Conservation (phyloP, 2,329 filamentous ascomycete genomes). For the Dichotomopilus funicola region DNA sequence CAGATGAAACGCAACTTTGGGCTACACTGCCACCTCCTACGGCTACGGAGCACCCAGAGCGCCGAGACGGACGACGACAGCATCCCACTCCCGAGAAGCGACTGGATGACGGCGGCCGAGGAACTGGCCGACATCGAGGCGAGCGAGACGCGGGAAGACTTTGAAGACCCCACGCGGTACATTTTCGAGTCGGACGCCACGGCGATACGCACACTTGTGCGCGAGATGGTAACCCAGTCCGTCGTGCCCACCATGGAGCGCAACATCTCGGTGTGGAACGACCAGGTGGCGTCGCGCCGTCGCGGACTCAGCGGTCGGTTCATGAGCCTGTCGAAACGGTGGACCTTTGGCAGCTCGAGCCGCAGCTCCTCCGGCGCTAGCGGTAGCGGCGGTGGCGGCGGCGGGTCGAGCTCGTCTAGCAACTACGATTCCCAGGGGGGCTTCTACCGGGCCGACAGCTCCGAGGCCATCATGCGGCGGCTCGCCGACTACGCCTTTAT, state of each 20-base stretch:
- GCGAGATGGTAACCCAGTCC: constrained; percentile 92
- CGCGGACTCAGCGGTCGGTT: constrained; percentile 89
- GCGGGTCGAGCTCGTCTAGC: constrained; percentile 41
- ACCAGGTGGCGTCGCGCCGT: constrained; percentile 86
- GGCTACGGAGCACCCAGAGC: constrained; percentile 77
- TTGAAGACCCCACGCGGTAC: constrained; percentile 66
- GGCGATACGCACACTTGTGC: constrained; percentile 79
- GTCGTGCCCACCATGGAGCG: constrained; percentile 96
- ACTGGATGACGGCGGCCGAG: constrained; percentile 85
- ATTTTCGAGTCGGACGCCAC: constrained; percentile 90
- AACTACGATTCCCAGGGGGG: constrained; percentile 71
- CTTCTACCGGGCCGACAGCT: constrained; percentile 75
- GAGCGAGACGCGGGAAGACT: constrained; percentile 62
- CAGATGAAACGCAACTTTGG: constrained; percentile 99
- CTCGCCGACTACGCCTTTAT: constrained; percentile 94
- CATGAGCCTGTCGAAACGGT: constrained; percentile 87
- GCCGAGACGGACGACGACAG: constrained; percentile 89
- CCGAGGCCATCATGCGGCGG: constrained; percentile 88
- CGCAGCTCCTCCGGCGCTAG: constrained; percentile 44
- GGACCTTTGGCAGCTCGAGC: constrained; percentile 68
- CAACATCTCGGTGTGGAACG: constrained; percentile 86
- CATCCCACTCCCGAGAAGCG: constrained; percentile 68
- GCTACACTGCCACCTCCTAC: constrained; percentile 84
- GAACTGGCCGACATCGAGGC: constrained; percentile 69
- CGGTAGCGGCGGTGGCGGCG: constrained; percentile 27